Evolutionary conservation across 2,329 filamentous ascomycete species (phyloP), one percentile per base, ranked within the genome.

Genomic region (Nemania sp.): DNA sequence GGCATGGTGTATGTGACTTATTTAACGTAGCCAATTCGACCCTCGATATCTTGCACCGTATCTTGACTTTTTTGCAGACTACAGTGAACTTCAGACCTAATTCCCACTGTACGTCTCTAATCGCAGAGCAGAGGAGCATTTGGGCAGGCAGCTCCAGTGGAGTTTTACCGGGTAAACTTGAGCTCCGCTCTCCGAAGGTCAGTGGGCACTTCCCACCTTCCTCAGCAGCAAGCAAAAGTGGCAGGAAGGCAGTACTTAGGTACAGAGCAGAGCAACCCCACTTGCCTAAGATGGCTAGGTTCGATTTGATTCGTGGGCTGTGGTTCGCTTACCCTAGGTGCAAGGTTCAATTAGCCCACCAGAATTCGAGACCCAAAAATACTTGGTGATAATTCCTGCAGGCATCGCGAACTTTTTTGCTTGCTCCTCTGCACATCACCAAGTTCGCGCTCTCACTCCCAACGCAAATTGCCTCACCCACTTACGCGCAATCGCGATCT

Each of bases 1-100:
- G 86, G 81, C 87, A 90, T 90, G 63, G 63, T 77, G 74, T 48
- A 28, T 57, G 43, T 48, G 36, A 41, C 20, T 30, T 43, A 41
- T 31, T 14, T 31, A 12, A 41, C 37, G 43, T 41, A 40, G 28
- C 52, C 40, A 15, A 34, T 40, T 49, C 28, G 15, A n/a, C 17
- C n/a, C n/a, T n/a, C n/a, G 42, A 33, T 48, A 20, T 23, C 26
- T 42, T 47, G 30, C 42, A 31, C 22, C 20, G 28, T n/a, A n/a
- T 45, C 54, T 49, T 36, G 46, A 57, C 50, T 57, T 60, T 61
- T 58, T 58, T 40, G n/a, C n/a, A n/a, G n/a, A 15, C 36, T 36
- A 52, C 52, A 52, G 48, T 41, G 26, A n/a, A 37, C 28, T 33
- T 12, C 20, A 24, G 9, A 26, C 8, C 31, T 9, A 3, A 33